phyloP scores from a whole-genome alignment of 2,329 filamentous ascomycete species.

The Fusarium mangiferae region DNA sequence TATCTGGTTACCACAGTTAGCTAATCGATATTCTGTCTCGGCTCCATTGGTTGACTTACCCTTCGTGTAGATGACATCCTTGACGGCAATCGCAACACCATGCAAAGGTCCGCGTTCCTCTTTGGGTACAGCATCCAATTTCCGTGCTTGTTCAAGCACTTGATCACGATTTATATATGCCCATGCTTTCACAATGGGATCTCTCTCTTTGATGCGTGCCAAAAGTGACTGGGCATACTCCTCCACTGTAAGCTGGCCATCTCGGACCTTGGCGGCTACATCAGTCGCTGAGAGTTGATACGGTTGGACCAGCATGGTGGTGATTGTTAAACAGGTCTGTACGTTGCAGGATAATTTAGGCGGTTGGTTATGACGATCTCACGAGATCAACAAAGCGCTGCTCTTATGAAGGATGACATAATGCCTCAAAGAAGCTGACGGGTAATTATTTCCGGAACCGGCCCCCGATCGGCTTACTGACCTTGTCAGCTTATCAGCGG shows the following conservation, averaged over 20 bases:
- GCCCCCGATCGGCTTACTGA: background rate
- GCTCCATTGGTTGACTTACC: background rate
- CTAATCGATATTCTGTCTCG: accelerated
- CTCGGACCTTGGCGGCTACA: background rate
- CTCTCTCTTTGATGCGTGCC: slow-evolving; percentile 12
- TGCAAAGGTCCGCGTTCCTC: slow-evolving; percentile 3
- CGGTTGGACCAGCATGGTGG: background rate
- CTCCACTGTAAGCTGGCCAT: slow-evolving; percentile 34
- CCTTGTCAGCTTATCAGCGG: background rate
- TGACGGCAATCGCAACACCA: slow-evolving; percentile 20
- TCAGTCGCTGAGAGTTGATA: slow-evolving; percentile 7
- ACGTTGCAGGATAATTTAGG: accelerated
- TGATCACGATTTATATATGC: background rate
- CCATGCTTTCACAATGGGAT: slow-evolving; percentile 5
- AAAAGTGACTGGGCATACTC: slow-evolving; percentile 5
- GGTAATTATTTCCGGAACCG: background rate
- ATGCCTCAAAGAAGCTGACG: background rate
- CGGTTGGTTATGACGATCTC: background rate
- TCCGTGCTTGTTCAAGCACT: slow-evolving; percentile 1
- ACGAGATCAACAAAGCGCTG: background rate
- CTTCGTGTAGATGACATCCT: slow-evolving; percentile 28
- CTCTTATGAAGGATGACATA: slow-evolving; percentile 2
- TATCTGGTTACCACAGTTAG: slow-evolving; percentile 48
- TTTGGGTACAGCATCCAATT: background rate
- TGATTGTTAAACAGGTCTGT: no score